Evolutionary conservation across 768 basidiomycete species (phyloP).

Genomic region (Suillus subluteus): DNA sequence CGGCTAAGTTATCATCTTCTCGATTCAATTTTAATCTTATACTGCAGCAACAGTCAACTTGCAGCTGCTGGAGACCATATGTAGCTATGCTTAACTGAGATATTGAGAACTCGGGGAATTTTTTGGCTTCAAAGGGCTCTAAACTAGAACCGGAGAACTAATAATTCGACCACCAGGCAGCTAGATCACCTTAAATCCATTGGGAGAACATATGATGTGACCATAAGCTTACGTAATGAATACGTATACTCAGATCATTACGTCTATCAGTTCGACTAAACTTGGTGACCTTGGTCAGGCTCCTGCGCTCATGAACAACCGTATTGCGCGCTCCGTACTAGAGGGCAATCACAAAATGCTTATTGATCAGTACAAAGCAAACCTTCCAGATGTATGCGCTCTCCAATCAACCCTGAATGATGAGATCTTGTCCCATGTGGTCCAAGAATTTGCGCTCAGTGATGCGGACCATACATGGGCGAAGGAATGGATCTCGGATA

Average conservation of each 20-base stretch:
- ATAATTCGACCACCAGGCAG: not conserved
- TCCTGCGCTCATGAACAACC: conserved; percentile 10
- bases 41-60: not conserved
- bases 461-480: conserved; percentile 53
- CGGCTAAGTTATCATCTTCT: not conserved
- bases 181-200: not conserved
- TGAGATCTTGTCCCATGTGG: conserved; percentile 62
- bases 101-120: no score
- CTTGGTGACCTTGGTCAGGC: not conserved
- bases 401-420: conserved; percentile 56
- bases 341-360: conserved; percentile 51
- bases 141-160: not conserved
- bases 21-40: not conserved
- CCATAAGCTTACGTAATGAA: not conserved
- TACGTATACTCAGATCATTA: not conserved
- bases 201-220: not conserved
- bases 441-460: conserved; percentile 58
- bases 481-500: conserved; percentile 66
- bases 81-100: not conserved
- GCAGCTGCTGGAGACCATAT: not conserved
- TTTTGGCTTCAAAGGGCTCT: not conserved
- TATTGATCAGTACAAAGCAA: conserved; percentile 51
- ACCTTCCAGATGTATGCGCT: conserved; percentile 47
- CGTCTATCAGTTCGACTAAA: not conserved
- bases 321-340: conserved; percentile 41